These are phyloP conservation scores for Pestalotiopsis sp. DNA, from an alignment of 2,329 filamentous ascomycete species.

Conservation along the genomic window DNA sequence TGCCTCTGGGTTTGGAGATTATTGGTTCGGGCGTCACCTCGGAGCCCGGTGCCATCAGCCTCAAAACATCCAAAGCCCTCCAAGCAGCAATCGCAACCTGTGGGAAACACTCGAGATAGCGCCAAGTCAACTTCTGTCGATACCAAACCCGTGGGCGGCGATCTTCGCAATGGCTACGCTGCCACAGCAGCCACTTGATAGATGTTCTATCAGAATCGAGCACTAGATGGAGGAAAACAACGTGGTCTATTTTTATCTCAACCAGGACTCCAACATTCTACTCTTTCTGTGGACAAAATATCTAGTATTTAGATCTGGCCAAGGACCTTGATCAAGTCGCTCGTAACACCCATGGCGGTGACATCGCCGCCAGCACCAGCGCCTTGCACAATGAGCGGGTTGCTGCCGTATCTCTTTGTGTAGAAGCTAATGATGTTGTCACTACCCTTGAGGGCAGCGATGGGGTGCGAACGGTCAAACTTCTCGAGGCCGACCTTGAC, in stretches of 20 bases:
- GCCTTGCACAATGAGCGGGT: slow-evolving; percentile 92
- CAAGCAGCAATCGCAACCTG: not conserved
- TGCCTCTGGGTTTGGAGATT: slow-evolving; percentile 55
- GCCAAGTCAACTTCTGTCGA: not conserved
- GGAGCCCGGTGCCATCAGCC: not conserved
- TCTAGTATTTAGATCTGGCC: slow-evolving; percentile 60
- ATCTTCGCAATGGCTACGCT: not conserved
- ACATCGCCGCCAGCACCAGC: slow-evolving; percentile 93
- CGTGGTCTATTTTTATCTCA: not conserved
- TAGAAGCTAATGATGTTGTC: slow-evolving; percentile 99
- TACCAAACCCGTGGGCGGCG: not conserved
- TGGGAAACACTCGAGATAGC: not conserved
- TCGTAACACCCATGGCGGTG: slow-evolving; percentile 97
- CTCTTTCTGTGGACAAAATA: slow-evolving; percentile 6
- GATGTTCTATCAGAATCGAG: not conserved
- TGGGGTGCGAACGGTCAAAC: slow-evolving; percentile 85
- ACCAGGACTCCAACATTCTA: slow-evolving; percentile 8
- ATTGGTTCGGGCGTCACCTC: slow-evolving; percentile 27
- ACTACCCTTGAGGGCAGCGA: slow-evolving; percentile 92
- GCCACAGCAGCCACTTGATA: not conserved
- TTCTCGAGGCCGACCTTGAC: slow-evolving; percentile 93
- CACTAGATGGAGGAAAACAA: not conserved
- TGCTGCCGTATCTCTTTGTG: slow-evolving; percentile 89
- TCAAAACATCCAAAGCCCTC: not conserved
- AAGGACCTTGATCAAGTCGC: slow-evolving; percentile 87